Percentiles rank a stretch among this genome's conserved stretches.
Conservation (phyloP, 192 early-diverging fungal species). For the Oehlia diaphana region DNA sequence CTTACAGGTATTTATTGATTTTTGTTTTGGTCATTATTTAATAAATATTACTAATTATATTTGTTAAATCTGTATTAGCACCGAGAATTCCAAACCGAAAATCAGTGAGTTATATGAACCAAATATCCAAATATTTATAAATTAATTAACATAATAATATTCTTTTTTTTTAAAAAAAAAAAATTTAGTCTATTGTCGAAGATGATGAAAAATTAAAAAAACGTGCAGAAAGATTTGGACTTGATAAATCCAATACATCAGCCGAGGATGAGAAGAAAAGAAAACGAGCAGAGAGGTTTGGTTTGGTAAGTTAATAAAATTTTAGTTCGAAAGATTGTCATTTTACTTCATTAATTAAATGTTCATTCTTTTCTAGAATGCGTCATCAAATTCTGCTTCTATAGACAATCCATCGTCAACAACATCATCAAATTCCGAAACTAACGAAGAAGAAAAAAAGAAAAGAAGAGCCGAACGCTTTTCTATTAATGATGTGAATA, state of each 20-base stretch:
- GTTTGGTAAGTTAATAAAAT: constrained; percentile 13
- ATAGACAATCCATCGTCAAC: neutral
- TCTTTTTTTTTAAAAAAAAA: neutral
- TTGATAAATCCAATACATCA: neutral
- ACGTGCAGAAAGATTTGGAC: constrained; percentile 59
- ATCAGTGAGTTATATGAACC: neutral
- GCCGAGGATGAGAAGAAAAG: constrained; percentile 67
- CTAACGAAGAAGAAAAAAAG: constrained; percentile 13
- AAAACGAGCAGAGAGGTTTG: constrained; percentile 62
- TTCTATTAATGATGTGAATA: neutral
- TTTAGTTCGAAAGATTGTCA: neutral
- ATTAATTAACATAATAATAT: neutral
- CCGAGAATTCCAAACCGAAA: neutral
- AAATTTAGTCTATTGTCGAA: constrained; percentile 27
- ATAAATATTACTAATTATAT: neutral
- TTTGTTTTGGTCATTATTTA: neutral
- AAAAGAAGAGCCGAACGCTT: constrained; percentile 23
- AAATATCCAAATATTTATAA: neutral
- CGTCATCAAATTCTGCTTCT: neutral
- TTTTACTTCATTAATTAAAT: neutral
- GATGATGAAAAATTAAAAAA: constrained; percentile 71
- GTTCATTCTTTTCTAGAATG: neutral
- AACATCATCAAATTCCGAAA: neutral
- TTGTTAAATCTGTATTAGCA: neutral
- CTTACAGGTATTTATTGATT: constrained; percentile 5